Conservation (phyloP, 495 filamentous ascomycete species). For the Haplographium delicatum region DNA sequence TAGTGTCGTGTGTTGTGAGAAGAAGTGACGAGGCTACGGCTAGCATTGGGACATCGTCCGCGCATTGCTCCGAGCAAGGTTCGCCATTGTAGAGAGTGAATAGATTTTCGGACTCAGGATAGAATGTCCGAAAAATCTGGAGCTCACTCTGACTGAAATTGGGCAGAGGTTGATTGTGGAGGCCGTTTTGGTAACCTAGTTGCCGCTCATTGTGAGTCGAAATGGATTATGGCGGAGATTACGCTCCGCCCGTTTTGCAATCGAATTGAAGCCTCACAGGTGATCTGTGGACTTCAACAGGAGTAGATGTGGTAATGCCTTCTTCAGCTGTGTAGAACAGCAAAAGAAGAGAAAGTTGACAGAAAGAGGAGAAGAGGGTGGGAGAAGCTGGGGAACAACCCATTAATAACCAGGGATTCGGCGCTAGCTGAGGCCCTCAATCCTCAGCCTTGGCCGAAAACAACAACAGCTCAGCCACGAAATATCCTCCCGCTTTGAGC, state of each 20-base stretch:
- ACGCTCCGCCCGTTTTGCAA: conserved; percentile 6
- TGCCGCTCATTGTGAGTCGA: conserved; percentile 11
- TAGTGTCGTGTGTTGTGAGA: too few relatives aligned
- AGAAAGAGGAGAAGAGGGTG: not conserved
- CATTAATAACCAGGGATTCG: not conserved
- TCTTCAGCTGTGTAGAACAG: not conserved
- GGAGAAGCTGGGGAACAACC: not conserved
- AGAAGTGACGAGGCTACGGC: conserved; percentile 11
- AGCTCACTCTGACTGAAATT: conserved; percentile 7
- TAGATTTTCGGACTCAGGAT: not conserved
- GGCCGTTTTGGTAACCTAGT: conserved; percentile 15
- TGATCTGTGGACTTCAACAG: conserved; percentile 3
- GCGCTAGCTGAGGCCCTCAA: conserved; percentile 5
- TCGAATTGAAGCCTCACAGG: not conserved
- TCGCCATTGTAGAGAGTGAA: conserved; percentile 10
- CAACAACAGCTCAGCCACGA: not conserved
- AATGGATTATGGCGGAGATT: conserved; percentile 12
- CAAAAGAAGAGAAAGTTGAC: too few relatives aligned
- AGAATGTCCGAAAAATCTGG: conserved; percentile 1
- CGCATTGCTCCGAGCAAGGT: conserved; percentile 3
- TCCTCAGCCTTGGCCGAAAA: too few relatives aligned
- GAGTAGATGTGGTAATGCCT: not conserved
- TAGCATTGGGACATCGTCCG: not conserved
- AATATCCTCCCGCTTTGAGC: not conserved
- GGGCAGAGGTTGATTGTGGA: not conserved